These are phyloP conservation scores for Saitozyma sp. DNA, from an alignment of 768 basidiomycete species.

Conservation along the genomic window DNA sequence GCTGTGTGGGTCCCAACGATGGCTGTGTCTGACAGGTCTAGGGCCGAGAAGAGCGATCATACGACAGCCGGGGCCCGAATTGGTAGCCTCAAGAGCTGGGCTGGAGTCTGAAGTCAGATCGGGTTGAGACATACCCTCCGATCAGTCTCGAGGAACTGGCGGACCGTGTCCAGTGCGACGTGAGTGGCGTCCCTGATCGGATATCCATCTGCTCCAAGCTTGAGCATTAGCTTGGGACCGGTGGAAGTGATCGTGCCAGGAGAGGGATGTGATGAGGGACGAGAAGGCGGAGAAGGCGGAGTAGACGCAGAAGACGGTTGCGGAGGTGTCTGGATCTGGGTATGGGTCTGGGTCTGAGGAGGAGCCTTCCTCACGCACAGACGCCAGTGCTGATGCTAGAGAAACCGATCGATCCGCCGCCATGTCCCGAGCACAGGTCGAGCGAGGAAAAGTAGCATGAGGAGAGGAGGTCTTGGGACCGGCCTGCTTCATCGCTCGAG, in stretches of 20 bases:
- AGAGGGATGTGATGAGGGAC: background rate
- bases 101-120: background rate
- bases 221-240: background rate
- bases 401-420: constrained; percentile 47
- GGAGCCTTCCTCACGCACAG: constrained; percentile 30
- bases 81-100: background rate
- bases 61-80: background rate
- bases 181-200: constrained; percentile 51
- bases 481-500: constrained; percentile 15
- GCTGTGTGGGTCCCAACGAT: too few relatives aligned
- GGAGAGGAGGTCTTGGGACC: constrained; percentile 31
- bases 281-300: too few relatives aligned
- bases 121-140: constrained; percentile 22
- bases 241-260: background rate
- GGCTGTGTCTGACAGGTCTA: background rate
- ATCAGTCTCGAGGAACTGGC: constrained; percentile 33
- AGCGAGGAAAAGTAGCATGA: constrained; percentile 50
- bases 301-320: too few relatives aligned
- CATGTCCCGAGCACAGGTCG: constrained; percentile 31
- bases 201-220: constrained; percentile 48
- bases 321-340: too few relatives aligned
- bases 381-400: constrained; percentile 52
- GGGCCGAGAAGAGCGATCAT: background rate
- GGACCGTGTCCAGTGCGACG: constrained; percentile 47
- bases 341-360: too few relatives aligned